Evolutionary conservation across 257 asterid species (phyloP), one percentile per base, ranked within the genome.

Genomic region (Solanum raphanifolium): DNA sequence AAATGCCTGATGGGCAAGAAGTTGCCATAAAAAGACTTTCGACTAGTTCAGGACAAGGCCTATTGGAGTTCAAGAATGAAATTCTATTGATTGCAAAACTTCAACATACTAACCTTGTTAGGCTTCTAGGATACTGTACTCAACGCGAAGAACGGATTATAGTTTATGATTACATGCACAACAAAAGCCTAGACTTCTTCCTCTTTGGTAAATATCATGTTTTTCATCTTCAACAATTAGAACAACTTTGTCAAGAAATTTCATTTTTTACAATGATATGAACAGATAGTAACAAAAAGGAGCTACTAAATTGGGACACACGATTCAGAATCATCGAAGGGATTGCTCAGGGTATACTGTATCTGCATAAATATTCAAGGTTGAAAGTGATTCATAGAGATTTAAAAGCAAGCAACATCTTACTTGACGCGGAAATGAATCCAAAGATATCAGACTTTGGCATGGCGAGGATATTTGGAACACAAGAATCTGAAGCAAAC

Each of bases 361-460:
- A 86, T 58, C 88, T 86, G 58, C 88, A 75, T n/a, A 73, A 60
- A 86, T 73, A 86, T 39, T 86, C 88, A 32, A 74, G 88, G 72
- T 2, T 86, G 72, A 86, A n/a, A 6, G 71, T 86, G 5, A 75
- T 86, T 7, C 88, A 86, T 48, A 73, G 88, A 86, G 85, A 86
- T 55, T 76, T 86, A 38, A 86, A 86, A 58, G 7, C 60, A 25
- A 55, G 88, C 38, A 86, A 86, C 29, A 86, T 86, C 18, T 86
- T 86, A 75, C 83, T 86, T 9, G 88, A 86, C 9, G 32, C 9
- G 25, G 27, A 65, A 32, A 86, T 86, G 88, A 86, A 86, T 35
- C 88, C 88, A 34, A 86, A 86, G 68, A 86, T 86, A 29, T 86
- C 88, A 5, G 88, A 86, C 82, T 86, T 86, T 75, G 88, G 88